Evolutionary conservation across 805 yeast genomes (phyloP), one percentile per base, ranked within the genome.

Genomic region (Ascoidea rubescens): DNA sequence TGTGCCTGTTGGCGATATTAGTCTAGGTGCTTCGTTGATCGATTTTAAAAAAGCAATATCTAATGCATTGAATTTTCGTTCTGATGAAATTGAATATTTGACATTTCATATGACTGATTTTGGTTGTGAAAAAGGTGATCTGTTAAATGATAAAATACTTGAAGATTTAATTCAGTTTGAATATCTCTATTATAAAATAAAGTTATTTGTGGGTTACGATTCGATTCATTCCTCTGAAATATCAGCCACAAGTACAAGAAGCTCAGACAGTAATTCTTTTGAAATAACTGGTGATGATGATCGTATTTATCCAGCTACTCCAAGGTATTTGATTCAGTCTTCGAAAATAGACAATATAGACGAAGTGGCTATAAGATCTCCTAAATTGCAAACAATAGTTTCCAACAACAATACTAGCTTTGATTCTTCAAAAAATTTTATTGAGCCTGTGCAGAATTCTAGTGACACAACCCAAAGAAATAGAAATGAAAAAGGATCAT

Each of bases 41-140:
- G 67, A 65, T 1, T 67, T 78, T 33, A 80, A 76, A 55, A 62
- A 60, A 1, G 58, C 61, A 8, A 56, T 81, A 16, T 62, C 72
- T 0, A 61, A 67, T 1, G 63, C 67, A 1, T 58, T 80, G 16
- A 69, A 62, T 12, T 53, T 71, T 21, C 57, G 50, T 30, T 57
- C 59, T 4, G 60, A 65, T 3, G 57, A 56, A 17, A 56, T 61
- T 7, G 52, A 58, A 5, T 62, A 62, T 10, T 51, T 65, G 37
- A 62, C 72, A 0, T 70, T 79, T 46, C 84, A 82, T 56, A 64
- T 87, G 55, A 84, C 95, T 0, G 95, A 87, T 51, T 78, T 80
- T 62, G 79, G 80, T 21, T 69, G 80, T 49, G 71, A 72, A 14
- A 72, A 75, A 32, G 91, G 89, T 32, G 74, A 68, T 5, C 70